Percentiles rank a stretch among this genome's conserved stretches.
These are phyloP conservation scores for Fusarium verrucosum DNA, from an alignment of 2,329 filamentous ascomycete genomes.

Conservation along the genomic window DNA sequence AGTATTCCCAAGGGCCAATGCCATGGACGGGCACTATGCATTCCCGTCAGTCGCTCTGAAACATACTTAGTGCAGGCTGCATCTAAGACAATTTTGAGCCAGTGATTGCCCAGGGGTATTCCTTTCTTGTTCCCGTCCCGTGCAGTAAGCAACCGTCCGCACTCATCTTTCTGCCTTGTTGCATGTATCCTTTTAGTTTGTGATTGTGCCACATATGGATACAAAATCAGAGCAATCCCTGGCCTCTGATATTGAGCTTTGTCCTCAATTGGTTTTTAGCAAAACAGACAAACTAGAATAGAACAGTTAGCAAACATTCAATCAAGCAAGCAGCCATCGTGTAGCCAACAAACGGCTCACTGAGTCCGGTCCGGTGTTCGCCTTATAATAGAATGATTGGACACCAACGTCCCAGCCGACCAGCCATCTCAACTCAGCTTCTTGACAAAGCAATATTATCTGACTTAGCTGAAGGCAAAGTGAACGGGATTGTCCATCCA, in stretches of 20 bases:
- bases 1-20: slow-evolving; percentile 3
- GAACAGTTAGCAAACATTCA: background rate
- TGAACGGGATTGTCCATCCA: background rate
- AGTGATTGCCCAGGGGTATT: slow-evolving; percentile 13
- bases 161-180: background rate
- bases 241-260: background rate
- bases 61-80: slow-evolving; percentile 2
- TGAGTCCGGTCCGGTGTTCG: background rate
- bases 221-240: background rate
- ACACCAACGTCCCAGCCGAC: background rate
- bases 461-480: background rate
- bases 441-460: slow-evolving; percentile 23
- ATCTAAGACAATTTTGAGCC: slow-evolving; percentile 6
- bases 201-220: background rate
- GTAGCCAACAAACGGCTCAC: background rate
- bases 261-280: background rate
- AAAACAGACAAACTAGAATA: background rate
- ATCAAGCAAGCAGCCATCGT: background rate
- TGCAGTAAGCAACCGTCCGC: slow-evolving; percentile 2
- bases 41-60: slow-evolving; percentile 8
- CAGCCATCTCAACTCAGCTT: background rate
- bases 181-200: background rate
- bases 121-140: background rate
- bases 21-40: slow-evolving; percentile 5
- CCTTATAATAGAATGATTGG: slow-evolving; percentile 25